Conservation (phyloP, 2,329 filamentous ascomycete genomes). For the Fusarium mundagurra region DNA sequence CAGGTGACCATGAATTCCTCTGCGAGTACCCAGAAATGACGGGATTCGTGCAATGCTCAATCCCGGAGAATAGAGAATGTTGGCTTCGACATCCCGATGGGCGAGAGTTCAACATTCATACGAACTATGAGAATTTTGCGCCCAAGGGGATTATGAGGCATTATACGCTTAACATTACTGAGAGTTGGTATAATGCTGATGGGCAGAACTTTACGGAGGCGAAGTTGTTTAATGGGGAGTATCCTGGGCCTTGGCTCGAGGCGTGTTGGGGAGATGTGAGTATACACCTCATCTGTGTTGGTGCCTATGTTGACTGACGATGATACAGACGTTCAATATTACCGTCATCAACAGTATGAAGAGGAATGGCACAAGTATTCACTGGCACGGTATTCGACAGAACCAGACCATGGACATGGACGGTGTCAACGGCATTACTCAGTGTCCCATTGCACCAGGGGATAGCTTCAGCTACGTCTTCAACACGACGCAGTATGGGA, state of each 20-base stretch:
- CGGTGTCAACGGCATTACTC: constrained; percentile 36
- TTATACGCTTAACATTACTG: constrained; percentile 34
- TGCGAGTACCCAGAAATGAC: constrained; percentile 43
- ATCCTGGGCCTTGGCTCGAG: constrained; percentile 44
- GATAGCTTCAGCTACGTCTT: constrained; percentile 32
- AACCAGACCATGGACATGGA: constrained; percentile 36
- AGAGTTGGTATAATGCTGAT: constrained; percentile 34
- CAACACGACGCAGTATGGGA: constrained; percentile 35
- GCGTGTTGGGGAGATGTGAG: constrained; percentile 45
- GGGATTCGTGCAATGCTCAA: constrained; percentile 39
- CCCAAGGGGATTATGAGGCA: constrained; percentile 33
- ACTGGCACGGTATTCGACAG: constrained; percentile 39
- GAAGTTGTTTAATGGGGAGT: constrained; percentile 41
- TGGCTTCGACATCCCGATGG: constrained; percentile 41
- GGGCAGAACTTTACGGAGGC: constrained; percentile 32
- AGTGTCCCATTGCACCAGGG: constrained; percentile 34
- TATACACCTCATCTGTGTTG: accelerated
- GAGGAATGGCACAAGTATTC: constrained; percentile 35
- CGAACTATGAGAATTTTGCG: constrained; percentile 40
- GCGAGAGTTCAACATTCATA: constrained; percentile 40
- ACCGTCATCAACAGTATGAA: constrained; percentile 28
- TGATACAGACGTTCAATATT: constrained; percentile 5
- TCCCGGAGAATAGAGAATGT: constrained; percentile 37
- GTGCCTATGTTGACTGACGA: background rate
- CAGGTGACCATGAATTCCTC: constrained; percentile 29